Evolutionary conservation across 257 asterid genomes (phyloP), one percentile per base, ranked within the genome.

Genomic region (Solanum tarijense): DNA sequence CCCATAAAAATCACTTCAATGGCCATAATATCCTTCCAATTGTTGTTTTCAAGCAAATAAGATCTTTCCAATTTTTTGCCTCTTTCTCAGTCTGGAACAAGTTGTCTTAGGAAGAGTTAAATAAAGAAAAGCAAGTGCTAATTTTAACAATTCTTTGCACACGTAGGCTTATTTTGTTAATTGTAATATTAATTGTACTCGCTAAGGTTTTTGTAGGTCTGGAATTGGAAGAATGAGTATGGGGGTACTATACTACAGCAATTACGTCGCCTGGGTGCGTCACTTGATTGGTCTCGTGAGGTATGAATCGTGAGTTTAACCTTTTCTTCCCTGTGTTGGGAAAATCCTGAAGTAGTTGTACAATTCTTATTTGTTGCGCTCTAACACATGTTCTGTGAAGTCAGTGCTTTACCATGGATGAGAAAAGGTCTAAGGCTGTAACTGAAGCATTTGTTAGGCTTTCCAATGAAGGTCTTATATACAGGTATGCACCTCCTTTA

Each of bases 261-360:
- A 89, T 95, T 97, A 55, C 95, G 98, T 58, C 93, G 97, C 87
- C 88, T 97, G 90, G 99, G 99, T 89, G 98, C 99, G 68, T 97
- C 99, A 85, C 94, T 93, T 71, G 96, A 93, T 87, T 93, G 99
- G 99, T 96, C 99, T 9, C 98, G 98, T 20, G 99, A 96, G 98
- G 99, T 95, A 90, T 83, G 90, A 29, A 55, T 31, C 4, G 16
- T 29, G 29, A 29, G 12, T 81, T 31, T 46, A 46, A 81, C 85
- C 69, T 7, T 48, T 81, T 48, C 66, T 21, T 81, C 5, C 29
- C 68, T 5, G 9, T 21, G 41, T 81, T 81, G 41, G 41, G 18
- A 11, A 81, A 81, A 29, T 48, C 18, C 68, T 31, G 85, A 48
- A 46, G 66, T 81, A 16, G 39, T 48, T 81, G 62, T 46, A 46